Evolutionary conservation across 495 filamentous ascomycete species (phyloP).

Genomic region (Daldinia vernicosa): DNA sequence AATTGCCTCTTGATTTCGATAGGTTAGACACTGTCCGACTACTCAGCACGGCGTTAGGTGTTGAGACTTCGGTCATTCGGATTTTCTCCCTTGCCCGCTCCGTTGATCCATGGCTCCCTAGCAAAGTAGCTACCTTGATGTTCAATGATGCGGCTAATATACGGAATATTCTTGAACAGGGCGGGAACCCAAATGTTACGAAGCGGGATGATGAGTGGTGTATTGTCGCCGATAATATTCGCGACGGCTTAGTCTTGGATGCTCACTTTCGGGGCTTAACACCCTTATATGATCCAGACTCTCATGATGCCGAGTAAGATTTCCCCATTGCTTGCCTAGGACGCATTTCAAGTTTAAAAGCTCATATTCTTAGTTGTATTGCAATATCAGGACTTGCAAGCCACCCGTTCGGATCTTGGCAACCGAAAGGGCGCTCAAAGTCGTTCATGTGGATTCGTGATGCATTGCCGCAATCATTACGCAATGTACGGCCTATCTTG

Average conservation of each 20-base stretch:
- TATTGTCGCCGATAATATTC: slow-evolving; percentile 1
- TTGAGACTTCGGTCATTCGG: slow-evolving; percentile 8
- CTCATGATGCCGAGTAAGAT: slow-evolving; percentile 15
- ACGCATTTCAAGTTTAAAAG: background rate
- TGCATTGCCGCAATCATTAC: slow-evolving; percentile 32
- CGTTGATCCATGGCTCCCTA: slow-evolving; percentile 17
- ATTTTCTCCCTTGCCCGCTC: slow-evolving; percentile 27
- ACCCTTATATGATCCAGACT: slow-evolving; percentile 20
- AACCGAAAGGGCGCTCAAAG: slow-evolving; percentile 31
- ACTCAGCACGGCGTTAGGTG: slow-evolving; percentile 14
- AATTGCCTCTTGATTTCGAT: slow-evolving; percentile 7
- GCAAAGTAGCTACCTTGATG: slow-evolving; percentile 24
- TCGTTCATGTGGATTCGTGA: slow-evolving; percentile 52
- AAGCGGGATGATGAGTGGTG: slow-evolving; percentile 18
- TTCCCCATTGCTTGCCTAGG: slow-evolving; percentile 8
- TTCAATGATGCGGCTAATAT: slow-evolving; percentile 6
- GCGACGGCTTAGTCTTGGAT: slow-evolving; percentile 13
- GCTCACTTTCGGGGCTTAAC: slow-evolving; percentile 25
- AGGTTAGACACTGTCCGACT: background rate
- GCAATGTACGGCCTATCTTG: slow-evolving; percentile 13
- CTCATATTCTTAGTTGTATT: slow-evolving; percentile 24
- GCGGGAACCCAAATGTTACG: background rate
- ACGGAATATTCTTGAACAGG: slow-evolving; percentile 3
- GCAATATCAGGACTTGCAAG: slow-evolving; percentile 40
- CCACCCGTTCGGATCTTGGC: slow-evolving; percentile 42